Percentiles rank a stretch among this genome's conserved stretches.
Conservation (phyloP, 495 filamentous ascomycete genomes). For the Penicillium arizonense region DNA sequence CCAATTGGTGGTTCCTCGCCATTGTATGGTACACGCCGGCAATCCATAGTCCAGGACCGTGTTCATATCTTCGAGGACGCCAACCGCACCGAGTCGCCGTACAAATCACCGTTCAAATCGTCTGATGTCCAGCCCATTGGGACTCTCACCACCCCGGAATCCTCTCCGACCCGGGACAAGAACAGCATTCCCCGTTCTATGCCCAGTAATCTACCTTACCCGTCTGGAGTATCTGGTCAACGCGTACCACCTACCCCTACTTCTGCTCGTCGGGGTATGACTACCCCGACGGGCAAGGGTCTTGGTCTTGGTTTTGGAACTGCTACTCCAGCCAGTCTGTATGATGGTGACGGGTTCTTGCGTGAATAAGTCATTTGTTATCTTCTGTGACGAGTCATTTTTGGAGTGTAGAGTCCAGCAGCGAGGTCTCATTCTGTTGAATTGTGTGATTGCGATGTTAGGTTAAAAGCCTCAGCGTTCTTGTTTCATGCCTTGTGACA, state of each 20-base stretch:
- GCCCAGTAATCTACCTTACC: slow-evolving; percentile 11
- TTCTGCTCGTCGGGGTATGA: slow-evolving; percentile 22
- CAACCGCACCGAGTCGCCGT: slow-evolving; percentile 3
- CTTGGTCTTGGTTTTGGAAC: slow-evolving; percentile 36
- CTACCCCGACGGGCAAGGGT: slow-evolving; percentile 31
- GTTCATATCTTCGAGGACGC: slow-evolving; percentile 44
- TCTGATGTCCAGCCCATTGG: slow-evolving; percentile 6
- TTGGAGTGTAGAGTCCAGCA: neutral
- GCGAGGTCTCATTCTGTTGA: slow-evolving; percentile 2
- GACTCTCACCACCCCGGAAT: slow-evolving; percentile 10
- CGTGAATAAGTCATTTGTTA: slow-evolving; percentile 32
- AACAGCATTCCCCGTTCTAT: slow-evolving; percentile 13
- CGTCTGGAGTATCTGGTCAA: slow-evolving; percentile 14
- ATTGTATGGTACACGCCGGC: neutral
- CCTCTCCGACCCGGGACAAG: slow-evolving; percentile 9
- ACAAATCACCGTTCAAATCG: slow-evolving; percentile 10
- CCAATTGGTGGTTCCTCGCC: slow-evolving; percentile 3
- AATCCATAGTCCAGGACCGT: slow-evolving; percentile 17
- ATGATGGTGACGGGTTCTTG: slow-evolving; percentile 50
- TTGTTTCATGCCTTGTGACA: slow-evolving; percentile 11
- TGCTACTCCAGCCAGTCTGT: slow-evolving; percentile 45
- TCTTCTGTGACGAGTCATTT: neutral
- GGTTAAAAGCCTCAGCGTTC: slow-evolving; percentile 18
- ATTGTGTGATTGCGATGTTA: slow-evolving; percentile 7
- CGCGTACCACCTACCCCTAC: slow-evolving; percentile 12